Evolutionary conservation across 768 basidiomycete genomes (phyloP).

Genomic region (Boletus speciosus): DNA sequence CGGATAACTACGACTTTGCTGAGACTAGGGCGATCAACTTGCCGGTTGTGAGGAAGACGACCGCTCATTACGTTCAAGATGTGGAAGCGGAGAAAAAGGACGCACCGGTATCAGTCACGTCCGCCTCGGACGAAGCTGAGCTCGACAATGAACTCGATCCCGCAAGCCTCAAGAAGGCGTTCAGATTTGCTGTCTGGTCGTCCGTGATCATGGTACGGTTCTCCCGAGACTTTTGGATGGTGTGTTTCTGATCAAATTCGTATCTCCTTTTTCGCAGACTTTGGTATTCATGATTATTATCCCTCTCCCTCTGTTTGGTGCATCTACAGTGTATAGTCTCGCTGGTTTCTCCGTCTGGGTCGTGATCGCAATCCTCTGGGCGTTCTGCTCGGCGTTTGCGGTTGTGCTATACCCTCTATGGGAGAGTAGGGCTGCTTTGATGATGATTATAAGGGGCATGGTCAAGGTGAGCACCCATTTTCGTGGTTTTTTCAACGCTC

Average conservation of each 20-base stretch:
- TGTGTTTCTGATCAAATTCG: neutral
- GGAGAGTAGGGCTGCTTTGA: slow-evolving; percentile 72
- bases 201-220: slow-evolving; percentile 59
- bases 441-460: slow-evolving; percentile 56
- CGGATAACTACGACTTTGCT: slow-evolving; percentile 80
- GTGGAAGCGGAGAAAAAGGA: slow-evolving; percentile 39
- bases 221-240: neutral
- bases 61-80: slow-evolving; percentile 18
- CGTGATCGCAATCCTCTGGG: slow-evolving; percentile 76
- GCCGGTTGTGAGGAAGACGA: slow-evolving; percentile 16
- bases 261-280: slow-evolving; percentile 35
- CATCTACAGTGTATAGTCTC: slow-evolving; percentile 64
- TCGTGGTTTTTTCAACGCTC: neutral
- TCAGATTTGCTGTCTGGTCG: slow-evolving; percentile 75
- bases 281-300: slow-evolving; percentile 68
- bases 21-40: slow-evolving; percentile 75
- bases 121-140: slow-evolving; percentile 37
- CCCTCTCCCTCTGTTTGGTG: slow-evolving; percentile 85
- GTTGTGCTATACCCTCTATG: slow-evolving; percentile 86
- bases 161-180: slow-evolving; percentile 64
- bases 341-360: slow-evolving; percentile 78
- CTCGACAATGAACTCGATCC: slow-evolving; percentile 63
- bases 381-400: slow-evolving; percentile 68
- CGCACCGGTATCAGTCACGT: slow-evolving; percentile 27
- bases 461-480: slow-evolving; percentile 46